Base-by-base conservation (phyloP, 306 rosid species). In the Luffa aegyptiaca region DNA sequence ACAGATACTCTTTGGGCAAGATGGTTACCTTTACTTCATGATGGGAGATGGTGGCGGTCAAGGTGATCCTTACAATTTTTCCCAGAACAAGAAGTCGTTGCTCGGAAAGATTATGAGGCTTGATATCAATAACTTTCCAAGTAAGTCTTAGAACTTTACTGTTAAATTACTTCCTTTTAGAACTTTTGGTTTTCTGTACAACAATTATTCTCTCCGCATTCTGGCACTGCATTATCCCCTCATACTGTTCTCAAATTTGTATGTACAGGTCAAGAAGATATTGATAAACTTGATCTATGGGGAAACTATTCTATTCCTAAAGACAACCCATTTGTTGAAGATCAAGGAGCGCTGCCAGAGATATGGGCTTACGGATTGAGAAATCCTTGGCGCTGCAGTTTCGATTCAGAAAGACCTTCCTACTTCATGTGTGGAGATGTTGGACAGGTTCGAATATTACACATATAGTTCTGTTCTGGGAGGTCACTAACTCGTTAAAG, bases 351-450 rank as follows among this genome's bases (percentile, higher is more conserved):
- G 82, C 88, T 82, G 84, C 90, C 96, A 0, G 99, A 96, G 84
- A 91, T 96, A 83, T 96, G 96, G 97, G 97, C 99, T 74, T 55
- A 84, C 35, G 98, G 98, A 80, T 35, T 96, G 37, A 88, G 97
- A 86, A 96, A 96, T 90, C 98, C 99, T 66, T 96, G 99, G 99
- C 93, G 99, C 53, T 96, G 99, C 86, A 93, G 99, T 84, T 96
- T 96, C 18, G 99, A 96, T 86, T 80, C 96, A 18, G 90, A 88
- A 84, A 89, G 83, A 48, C 86, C 98, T 88, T 89, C 96, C 77
- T 93, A 96, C 91, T 96, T 96, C 69, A 75, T 90, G 33, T 96
- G 99, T 83, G 99, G 82, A 61, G 99, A 96, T 85, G 87, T 82
- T 61, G 99, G 98, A 63, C 83, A 93, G 99, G 99, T 93, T 81